Evolutionary conservation across 805 yeast species (phyloP).

Genomic region (Lachancea meyersii): DNA sequence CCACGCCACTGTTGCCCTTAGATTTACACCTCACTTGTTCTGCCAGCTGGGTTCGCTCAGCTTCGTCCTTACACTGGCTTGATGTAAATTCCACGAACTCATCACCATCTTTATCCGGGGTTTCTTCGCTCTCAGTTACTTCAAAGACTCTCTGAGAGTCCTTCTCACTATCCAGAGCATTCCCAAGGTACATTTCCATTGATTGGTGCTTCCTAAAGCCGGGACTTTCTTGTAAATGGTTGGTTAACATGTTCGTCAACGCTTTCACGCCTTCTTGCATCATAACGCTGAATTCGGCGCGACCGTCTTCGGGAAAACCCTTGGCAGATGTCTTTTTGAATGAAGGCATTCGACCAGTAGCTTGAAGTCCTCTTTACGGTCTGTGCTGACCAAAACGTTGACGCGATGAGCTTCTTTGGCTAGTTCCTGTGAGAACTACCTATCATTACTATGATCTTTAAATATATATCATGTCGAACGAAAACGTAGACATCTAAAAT

Average conservation of each 20-base stretch:
- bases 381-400: neutral
- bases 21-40: too few species aligned
- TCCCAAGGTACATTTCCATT: constrained; percentile 23
- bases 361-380: neutral
- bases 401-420: constrained; percentile 5
- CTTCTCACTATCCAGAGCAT: constrained; percentile 1
- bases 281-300: constrained; percentile 29
- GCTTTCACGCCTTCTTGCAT: constrained; percentile 34
- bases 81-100: neutral
- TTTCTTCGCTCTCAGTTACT: neutral
- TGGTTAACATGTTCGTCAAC: constrained; percentile 25
- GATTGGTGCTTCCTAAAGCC: constrained; percentile 17
- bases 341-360: neutral
- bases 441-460: neutral
- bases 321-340: constrained; percentile 19
- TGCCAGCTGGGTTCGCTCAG: neutral
- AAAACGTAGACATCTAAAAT: neutral
- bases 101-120: neutral
- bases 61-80: neutral
- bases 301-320: constrained; percentile 24
- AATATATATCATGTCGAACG: constrained; percentile 3
- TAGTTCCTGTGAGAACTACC: neutral
- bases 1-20: too few species aligned
- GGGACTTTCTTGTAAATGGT: constrained; percentile 25
- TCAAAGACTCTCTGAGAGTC: neutral